Evolutionary conservation across 805 yeast genomes (phyloP).

Genomic region (Tetrapisispora taiwanensis): DNA sequence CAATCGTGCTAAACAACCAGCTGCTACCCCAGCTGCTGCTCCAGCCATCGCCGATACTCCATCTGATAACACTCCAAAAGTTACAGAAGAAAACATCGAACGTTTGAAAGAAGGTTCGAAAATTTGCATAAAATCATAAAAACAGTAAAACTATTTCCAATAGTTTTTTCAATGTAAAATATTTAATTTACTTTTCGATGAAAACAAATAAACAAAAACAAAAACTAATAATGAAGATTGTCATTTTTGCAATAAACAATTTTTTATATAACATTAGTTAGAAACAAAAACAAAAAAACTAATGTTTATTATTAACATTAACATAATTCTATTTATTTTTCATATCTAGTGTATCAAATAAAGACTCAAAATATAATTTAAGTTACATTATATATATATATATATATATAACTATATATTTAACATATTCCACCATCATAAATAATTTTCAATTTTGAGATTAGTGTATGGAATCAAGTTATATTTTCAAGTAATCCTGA

Average conservation of each 20-base stretch:
- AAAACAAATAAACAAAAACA: too few species aligned
- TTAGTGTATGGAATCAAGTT: too few species aligned
- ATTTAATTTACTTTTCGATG: neutral
- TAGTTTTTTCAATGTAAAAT: neutral
- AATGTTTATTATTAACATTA: neutral
- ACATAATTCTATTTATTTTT: neutral
- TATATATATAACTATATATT: too few species aligned
- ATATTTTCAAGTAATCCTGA: too few species aligned
- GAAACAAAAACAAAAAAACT: neutral
- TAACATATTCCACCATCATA: too few species aligned
- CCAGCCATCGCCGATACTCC: neutral
- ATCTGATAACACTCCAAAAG: neutral
- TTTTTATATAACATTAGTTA: neutral
- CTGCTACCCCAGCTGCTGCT: constrained; percentile 12
- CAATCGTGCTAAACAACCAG: constrained; percentile 59
- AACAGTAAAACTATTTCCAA: neutral
- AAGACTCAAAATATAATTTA: too few species aligned
- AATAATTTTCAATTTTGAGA: too few species aligned
- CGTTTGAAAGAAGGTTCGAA: constrained; percentile 64
- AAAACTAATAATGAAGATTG: neutral
- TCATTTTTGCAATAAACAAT: neutral
- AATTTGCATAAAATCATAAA: constrained; percentile 56
- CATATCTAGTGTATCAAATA: too few species aligned
- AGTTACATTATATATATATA: too few species aligned
- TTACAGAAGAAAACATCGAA: constrained; percentile 27